Evolutionary conservation across 2,329 filamentous ascomycete species (phyloP).

Genomic region (Rachicladosporium sp.): DNA sequence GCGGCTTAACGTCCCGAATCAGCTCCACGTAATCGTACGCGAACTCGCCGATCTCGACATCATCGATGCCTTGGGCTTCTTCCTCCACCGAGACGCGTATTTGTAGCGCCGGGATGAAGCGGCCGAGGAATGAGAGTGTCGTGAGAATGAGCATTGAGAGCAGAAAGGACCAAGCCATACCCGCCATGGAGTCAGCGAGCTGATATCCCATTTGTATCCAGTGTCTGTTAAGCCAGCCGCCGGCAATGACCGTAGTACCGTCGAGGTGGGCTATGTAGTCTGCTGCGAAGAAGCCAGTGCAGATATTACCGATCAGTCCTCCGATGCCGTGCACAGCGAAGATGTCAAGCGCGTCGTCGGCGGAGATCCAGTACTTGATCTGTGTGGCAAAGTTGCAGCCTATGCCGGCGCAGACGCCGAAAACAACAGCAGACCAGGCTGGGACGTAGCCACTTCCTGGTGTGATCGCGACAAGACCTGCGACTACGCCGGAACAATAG

Average conservation of each 20-base stretch:
- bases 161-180: constrained; percentile 65
- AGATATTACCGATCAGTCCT: constrained; percentile 65
- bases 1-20: constrained; percentile 49
- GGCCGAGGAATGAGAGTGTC: constrained; percentile 52
- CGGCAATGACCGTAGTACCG: constrained; percentile 51
- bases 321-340: constrained; percentile 74
- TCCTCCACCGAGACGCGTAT: constrained; percentile 66
- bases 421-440: constrained; percentile 71
- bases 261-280: constrained; percentile 77
- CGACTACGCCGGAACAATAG: constrained; percentile 83
- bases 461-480: constrained; percentile 77
- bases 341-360: constrained; percentile 81
- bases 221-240: constrained; percentile 74
- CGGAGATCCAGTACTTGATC: constrained; percentile 68
- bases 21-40: constrained; percentile 92
- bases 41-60: constrained; percentile 84
- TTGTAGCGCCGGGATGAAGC: constrained; percentile 61
- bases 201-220: constrained; percentile 78
- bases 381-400: constrained; percentile 90
- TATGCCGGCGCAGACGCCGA: constrained; percentile 61
- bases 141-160: constrained; percentile 63
- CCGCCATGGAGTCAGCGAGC: constrained; percentile 66
- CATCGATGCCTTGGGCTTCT: constrained; percentile 75
- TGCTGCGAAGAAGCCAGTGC: constrained; percentile 72
- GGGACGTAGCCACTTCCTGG: constrained; percentile 79